Evolutionary conservation across 768 basidiomycete genomes (phyloP), one percentile per base, ranked within the genome.

Genomic region (Neoboletus brunneissimus): DNA sequence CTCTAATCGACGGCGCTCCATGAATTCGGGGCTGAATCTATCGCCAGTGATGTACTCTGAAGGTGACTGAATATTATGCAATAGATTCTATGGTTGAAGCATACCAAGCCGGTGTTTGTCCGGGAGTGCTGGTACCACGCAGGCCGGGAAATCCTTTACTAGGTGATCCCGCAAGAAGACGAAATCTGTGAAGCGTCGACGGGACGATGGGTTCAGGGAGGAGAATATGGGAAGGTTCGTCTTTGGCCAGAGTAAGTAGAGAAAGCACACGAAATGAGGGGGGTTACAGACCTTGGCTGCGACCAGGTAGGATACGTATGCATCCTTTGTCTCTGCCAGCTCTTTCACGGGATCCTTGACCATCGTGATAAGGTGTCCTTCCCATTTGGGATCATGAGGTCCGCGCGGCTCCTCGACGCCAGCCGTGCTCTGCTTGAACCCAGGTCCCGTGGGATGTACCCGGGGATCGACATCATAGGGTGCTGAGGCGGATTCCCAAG

Each of bases 11-110:
- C 97, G 81, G 41, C 91, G 84, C 71, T 99, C 96, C 82, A 98
- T 91, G 65, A 99, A 99, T 66, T 98, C 97, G 10, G 89, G 87
- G 62, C 94, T 94, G 74, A 99, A 99, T 58, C 97, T 81, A 73
- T 98, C 97, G 13, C 97, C 97, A 27, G 96, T 98, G 54, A 99
- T 83, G 69, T 99, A 99, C 73, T 98, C 97, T 97, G 62, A 35
- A 34, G 25, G 23, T 40, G 47, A 57, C 41, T 65, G 43, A 62
- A 50, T 42, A 37, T 9, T 6, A 41, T 37, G 4, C 29, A 31
- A 18, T 48, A 3, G n/a, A 48, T 38, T 31, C 15, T 23, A 20
- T 54, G 31, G 25, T 7, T n/a, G 16, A 47, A 48, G 77, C 89
- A 44, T 60, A 97, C 96, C 96, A 67, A 98, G 75, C 51, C 97